These are phyloP conservation scores for Plantago rigida DNA, from an alignment of 305 asterid species.

Conservation along the genomic window DNA sequence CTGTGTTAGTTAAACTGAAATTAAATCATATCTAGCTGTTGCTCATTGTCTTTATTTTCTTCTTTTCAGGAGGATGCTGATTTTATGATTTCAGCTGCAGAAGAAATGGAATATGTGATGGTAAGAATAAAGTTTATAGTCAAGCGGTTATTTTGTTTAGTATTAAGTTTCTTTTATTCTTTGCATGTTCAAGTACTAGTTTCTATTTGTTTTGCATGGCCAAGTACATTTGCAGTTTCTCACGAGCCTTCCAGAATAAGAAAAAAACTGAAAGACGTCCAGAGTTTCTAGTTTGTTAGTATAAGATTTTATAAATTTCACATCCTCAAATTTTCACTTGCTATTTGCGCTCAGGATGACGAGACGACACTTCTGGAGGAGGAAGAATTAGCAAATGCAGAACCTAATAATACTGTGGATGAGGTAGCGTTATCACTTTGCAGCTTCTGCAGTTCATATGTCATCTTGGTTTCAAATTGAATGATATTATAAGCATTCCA, in stretches of 20 bases:
- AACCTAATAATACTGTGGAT: constrained; percentile 40
- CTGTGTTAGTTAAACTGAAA: too few relatives aligned
- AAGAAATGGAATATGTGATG: constrained; percentile 45
- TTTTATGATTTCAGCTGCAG: constrained; percentile 54
- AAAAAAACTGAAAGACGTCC: too few relatives aligned
- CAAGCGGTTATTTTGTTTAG: constrained; percentile 8
- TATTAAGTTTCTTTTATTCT: not conserved
- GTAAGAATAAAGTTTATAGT: constrained; percentile 32
- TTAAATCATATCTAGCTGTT: constrained; percentile 21
- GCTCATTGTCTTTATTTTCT: constrained; percentile 20
- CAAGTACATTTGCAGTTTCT: not conserved
- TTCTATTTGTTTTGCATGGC: not conserved
- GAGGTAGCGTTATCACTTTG: constrained; percentile 40
- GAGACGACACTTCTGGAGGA: constrained; percentile 88
- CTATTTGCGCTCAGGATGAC: constrained; percentile 60
- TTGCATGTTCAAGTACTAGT: not conserved
- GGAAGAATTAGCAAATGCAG: constrained; percentile 77
- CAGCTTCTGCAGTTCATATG: not conserved
- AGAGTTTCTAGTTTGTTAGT: too few relatives aligned
- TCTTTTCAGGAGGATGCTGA: constrained; percentile 66
- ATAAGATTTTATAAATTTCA: constrained; percentile 2
- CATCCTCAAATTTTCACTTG: constrained; percentile 15
- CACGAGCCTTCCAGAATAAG: not conserved
- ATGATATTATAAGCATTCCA: constrained; percentile 30
- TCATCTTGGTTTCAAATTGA: constrained; percentile 21